Conservation (phyloP, 768 basidiomycete species). For the Xerocomellus dryophilus region DNA sequence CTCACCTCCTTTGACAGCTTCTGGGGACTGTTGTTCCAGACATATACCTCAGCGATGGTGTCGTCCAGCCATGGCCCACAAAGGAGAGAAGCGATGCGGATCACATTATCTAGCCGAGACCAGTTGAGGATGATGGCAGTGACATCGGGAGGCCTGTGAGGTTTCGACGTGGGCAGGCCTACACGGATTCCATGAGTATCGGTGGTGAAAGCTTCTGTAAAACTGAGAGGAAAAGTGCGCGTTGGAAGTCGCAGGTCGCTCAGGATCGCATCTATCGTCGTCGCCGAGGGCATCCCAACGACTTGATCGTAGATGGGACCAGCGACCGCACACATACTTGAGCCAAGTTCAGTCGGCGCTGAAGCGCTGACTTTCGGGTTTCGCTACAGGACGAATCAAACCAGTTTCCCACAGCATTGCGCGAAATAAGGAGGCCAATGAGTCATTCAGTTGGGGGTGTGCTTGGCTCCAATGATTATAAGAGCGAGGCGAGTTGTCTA, state of each 20-base stretch:
- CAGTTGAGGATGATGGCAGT: slow-evolving; percentile 65
- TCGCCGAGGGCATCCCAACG: slow-evolving; percentile 2
- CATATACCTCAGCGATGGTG: slow-evolving; percentile 45
- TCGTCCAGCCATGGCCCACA: slow-evolving; percentile 46
- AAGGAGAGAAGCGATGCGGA: slow-evolving; percentile 49
- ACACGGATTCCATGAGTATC: slow-evolving; percentile 9
- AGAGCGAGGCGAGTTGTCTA: slow-evolving; percentile 13
- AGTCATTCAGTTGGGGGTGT: no score
- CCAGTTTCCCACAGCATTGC: neutral
- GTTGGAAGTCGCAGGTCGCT: slow-evolving; percentile 13
- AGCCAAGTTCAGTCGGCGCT: slow-evolving; percentile 2
- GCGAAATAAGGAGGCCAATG: neutral
- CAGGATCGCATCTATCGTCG: slow-evolving; percentile 11
- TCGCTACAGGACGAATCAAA: no score
- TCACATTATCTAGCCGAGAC: slow-evolving; percentile 62
- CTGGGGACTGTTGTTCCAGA: slow-evolving; percentile 64
- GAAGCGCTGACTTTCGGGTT: neutral
- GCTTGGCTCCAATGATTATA: neutral
- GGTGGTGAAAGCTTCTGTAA: slow-evolving; percentile 2
- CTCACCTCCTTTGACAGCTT: slow-evolving; percentile 41
- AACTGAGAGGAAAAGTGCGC: slow-evolving; percentile 18
- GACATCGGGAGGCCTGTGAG: slow-evolving; percentile 36
- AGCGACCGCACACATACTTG: neutral
- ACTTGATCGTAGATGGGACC: neutral
- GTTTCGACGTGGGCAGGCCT: slow-evolving; percentile 4